Base-by-base conservation (phyloP, 2,329 filamentous ascomycete species). In the Pseudomassariella vexata region DNA sequence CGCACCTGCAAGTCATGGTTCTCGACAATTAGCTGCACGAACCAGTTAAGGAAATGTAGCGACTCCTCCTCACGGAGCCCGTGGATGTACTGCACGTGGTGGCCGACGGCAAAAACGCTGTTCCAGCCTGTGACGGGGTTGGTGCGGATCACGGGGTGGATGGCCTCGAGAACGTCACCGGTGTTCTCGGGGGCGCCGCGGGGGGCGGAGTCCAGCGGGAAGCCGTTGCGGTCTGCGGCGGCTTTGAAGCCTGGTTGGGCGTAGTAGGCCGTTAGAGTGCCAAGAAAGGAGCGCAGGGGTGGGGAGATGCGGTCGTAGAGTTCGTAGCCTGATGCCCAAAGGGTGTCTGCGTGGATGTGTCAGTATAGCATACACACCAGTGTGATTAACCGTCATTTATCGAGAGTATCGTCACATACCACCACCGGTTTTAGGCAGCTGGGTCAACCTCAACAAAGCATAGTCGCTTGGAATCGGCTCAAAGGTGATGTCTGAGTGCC, bases 121-220 rank as follows among this genome's bases (percentile, higher is more conserved):
- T 77, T 78, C 75, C 76, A 79, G 0, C 75, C 75, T 0, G 75
- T 79, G 1, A 79, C 74, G 0, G 76, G 76, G 41, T 81, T 79
- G 2, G 75, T 79, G 11, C 75, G 64, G 5, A 79, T 60, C 1
- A 78, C 63, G 0, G 73, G 73, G 41, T 79, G 74, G 0, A 64
- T 53, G 0, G 73, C 65, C 14, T 53, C 56, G 11, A 79, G 50
- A 2, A 66, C 56, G 3, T 47, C 48, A 6, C 75, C 75, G 3
- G 70, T 52, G 45, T 79, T 79, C 41, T 69, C 62, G 0, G 74
- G 71, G 0, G 66, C 57, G 3, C 73, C 73, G 14, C 74, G 60
- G 11, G 60, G 53, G 22, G 62, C 59, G 9, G 59, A 50, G 52
- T 70, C 69, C 2, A 72, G 40, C 32, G 58, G 49, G 46, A 67